Evolutionary conservation across 2,329 filamentous ascomycete species (phyloP).

Genomic region (Botryosphaeria dothidea): DNA sequence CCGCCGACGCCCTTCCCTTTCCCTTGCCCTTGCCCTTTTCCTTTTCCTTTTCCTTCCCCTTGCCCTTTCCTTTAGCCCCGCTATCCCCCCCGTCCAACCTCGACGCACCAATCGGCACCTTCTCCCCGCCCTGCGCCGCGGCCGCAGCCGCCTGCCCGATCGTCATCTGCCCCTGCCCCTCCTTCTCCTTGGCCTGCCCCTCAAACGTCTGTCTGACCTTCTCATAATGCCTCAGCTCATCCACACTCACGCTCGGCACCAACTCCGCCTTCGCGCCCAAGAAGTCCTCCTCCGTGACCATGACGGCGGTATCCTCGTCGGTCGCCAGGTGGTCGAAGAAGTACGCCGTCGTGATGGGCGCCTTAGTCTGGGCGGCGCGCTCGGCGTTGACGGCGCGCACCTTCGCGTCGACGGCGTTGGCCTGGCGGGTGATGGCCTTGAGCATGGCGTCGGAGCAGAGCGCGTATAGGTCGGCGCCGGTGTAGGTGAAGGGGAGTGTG

Average conservation of each 20-base stretch:
- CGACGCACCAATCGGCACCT: neutral
- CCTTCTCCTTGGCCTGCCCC: slow-evolving; percentile 53
- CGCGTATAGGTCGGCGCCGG: slow-evolving; percentile 95
- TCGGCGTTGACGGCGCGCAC: slow-evolving; percentile 68
- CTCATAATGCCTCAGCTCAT: slow-evolving; percentile 91
- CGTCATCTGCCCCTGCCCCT: slow-evolving; percentile 33
- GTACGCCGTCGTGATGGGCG: slow-evolving; percentile 77
- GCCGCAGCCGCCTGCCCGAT: neutral
- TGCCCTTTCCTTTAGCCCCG: slow-evolving; percentile 25
- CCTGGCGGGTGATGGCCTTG: slow-evolving; percentile 92
- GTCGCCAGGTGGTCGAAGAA: slow-evolving; percentile 94
- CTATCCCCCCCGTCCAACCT: neutral
- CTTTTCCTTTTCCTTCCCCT: slow-evolving; percentile 35
- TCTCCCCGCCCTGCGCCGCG: neutral
- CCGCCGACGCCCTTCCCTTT: neutral
- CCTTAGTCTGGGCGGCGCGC: slow-evolving; percentile 23
- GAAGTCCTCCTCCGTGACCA: slow-evolving; percentile 90
- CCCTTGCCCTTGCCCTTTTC: slow-evolving; percentile 29
- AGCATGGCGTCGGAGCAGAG: slow-evolving; percentile 98
- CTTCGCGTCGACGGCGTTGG: slow-evolving; percentile 78
- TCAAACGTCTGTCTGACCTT: slow-evolving; percentile 82
- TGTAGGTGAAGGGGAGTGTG: slow-evolving; percentile 89
- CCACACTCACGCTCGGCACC: slow-evolving; percentile 88
- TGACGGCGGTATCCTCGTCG: slow-evolving; percentile 78
- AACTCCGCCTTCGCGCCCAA: slow-evolving; percentile 77